phyloP scores from a whole-genome alignment of 345 rosid species.

The Sapria himalayana region DNA sequence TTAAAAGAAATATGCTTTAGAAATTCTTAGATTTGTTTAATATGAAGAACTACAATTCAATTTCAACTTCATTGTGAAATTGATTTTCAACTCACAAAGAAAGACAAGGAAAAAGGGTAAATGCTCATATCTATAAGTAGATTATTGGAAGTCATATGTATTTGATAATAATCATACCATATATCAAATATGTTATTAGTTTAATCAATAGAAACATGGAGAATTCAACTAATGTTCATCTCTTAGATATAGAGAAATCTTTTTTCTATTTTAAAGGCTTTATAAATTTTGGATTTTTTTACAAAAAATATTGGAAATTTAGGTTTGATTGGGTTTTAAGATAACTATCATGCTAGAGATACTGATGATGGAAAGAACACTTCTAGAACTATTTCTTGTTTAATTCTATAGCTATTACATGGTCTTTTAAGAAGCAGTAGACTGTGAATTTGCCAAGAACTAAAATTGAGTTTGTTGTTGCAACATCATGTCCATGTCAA shows the following conservation, averaged over 20 bases:
- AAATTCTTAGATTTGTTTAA: too few relatives aligned
- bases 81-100: neutral
- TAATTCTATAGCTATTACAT: neutral
- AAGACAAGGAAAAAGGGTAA: neutral
- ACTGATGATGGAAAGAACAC: too few relatives aligned
- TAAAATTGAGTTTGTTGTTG: neutral
- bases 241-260: neutral
- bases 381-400: neutral
- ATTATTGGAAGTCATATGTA: neutral
- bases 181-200: neutral
- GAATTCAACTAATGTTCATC: too few relatives aligned
- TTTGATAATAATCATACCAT: neutral
- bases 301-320: neutral
- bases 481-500: neutral
- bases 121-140: neutral
- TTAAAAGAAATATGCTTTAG: too few relatives aligned
- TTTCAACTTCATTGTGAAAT: neutral
- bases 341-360: neutral
- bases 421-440: neutral
- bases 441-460: too few relatives aligned
- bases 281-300: neutral
- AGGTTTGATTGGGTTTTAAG: neutral
- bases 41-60: neutral
- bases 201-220: neutral
- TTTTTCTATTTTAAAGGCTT: neutral